These are phyloP conservation scores for Leccinum arenicola DNA, from an alignment of 768 basidiomycete genomes.

Conservation along the genomic window DNA sequence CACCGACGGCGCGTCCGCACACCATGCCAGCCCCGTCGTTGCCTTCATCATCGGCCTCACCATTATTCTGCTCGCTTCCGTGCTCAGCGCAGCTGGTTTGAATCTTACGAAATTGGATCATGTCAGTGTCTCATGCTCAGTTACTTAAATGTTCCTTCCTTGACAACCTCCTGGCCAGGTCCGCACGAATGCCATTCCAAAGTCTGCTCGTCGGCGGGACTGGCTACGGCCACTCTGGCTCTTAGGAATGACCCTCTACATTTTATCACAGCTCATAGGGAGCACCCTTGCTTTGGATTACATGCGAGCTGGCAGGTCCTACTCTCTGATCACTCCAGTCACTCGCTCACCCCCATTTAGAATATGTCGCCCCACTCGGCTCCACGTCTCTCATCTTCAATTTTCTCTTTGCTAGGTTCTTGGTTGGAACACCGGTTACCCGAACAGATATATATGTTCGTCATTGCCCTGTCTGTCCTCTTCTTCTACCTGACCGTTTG, in stretches of 20 bases:
- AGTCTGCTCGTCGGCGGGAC: slow-evolving; percentile 67
- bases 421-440: slow-evolving; percentile 84
- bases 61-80: slow-evolving; percentile 79
- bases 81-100: slow-evolving; percentile 90
- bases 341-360: slow-evolving; percentile 35
- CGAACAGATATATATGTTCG: slow-evolving; percentile 78
- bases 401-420: slow-evolving; percentile 88
- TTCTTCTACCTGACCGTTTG: background rate
- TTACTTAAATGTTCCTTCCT: background rate
- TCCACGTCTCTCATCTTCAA: slow-evolving; percentile 95
- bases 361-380: slow-evolving; percentile 96
- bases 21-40: slow-evolving; percentile 55
- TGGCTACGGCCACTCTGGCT: slow-evolving; percentile 88
- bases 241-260: slow-evolving; percentile 91
- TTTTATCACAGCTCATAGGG: slow-evolving; percentile 84
- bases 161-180: slow-evolving; percentile 43
- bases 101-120: slow-evolving; percentile 95
- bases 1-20: slow-evolving; percentile 29
- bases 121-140: slow-evolving; percentile 43
- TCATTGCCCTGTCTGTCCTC: slow-evolving; percentile 4
- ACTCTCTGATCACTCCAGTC: background rate
- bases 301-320: slow-evolving; percentile 70
- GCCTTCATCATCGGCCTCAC: slow-evolving; percentile 82
- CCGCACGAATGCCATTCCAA: slow-evolving; percentile 72
- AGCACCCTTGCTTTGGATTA: slow-evolving; percentile 85